phyloP scores from a whole-genome alignment of 345 rosid species.

The Eucalyptus decipiens region DNA sequence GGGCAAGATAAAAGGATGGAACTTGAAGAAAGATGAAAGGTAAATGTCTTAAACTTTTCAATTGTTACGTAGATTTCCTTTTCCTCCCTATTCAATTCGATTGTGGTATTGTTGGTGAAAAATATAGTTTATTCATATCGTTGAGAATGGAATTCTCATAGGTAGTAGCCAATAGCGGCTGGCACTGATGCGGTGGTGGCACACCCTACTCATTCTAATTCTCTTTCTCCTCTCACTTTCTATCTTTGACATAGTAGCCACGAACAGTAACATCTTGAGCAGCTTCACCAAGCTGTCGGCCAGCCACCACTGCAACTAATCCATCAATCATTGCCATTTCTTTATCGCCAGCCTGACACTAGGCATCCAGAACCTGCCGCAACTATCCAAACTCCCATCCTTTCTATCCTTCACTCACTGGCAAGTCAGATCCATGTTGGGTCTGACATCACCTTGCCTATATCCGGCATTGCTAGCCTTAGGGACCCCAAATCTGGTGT shows the following conservation, averaged over 20 bases:
- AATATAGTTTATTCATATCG: neutral
- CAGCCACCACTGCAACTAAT: neutral
- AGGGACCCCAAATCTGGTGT: no score
- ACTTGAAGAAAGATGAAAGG: neutral
- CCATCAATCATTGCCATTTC: neutral
- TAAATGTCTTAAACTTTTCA: neutral
- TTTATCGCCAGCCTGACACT: rapidly evolving
- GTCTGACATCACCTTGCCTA: neutral
- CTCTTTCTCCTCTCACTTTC: no score
- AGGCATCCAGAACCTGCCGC: rapidly evolving
- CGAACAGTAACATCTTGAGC: neutral
- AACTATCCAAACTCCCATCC: rapidly evolving
- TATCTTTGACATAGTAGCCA: no score
- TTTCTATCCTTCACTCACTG: neutral
- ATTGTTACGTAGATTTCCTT: neutral
- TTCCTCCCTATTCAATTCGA: rapidly evolving
- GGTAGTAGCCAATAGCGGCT: neutral
- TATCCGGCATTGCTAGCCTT: neutral
- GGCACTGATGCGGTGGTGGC: neutral
- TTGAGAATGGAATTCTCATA: neutral
- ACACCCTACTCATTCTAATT: neutral
- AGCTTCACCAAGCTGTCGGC: neutral
- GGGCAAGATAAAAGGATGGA: neutral
- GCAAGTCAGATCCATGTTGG: neutral
- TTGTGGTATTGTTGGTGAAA: neutral